Evolutionary conservation across 345 rosid genomes (phyloP).

Genomic region (Cardamine resedifolia): DNA sequence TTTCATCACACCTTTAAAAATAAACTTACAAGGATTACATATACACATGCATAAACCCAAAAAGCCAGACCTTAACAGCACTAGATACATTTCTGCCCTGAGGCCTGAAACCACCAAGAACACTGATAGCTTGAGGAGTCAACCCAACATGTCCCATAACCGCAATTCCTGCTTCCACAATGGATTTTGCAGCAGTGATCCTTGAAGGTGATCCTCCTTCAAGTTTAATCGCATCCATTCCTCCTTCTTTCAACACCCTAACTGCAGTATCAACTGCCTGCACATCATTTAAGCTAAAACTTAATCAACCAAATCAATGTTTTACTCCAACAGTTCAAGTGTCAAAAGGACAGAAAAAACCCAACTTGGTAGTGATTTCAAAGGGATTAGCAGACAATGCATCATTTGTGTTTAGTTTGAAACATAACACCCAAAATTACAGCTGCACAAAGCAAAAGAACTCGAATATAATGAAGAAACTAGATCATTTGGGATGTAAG

Average conservation of each 20-base stretch:
- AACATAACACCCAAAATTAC: neutral
- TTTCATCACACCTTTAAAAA: neutral
- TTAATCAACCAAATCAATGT: too few species aligned
- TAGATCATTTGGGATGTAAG: neutral
- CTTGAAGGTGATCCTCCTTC: conserved; percentile 90
- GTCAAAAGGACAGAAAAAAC: too few species aligned
- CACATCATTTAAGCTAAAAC: too few species aligned
- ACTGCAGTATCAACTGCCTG: conserved; percentile 93
- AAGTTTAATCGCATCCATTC: conserved; percentile 89
- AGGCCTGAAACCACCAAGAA: conserved; percentile 95
- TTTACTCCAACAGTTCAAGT: too few species aligned
- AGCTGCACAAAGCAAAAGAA: neutral
- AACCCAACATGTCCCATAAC: conserved; percentile 97
- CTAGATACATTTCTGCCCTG: conserved; percentile 78
- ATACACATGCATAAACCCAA: neutral
- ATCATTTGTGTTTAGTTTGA: neutral
- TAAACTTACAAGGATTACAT: neutral
- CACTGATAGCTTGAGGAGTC: conserved; percentile 96
- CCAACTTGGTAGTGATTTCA: too few species aligned
- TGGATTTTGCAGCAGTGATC: conserved; percentile 75
- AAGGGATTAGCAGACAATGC: neutral
- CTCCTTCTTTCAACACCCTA: conserved; percentile 81
- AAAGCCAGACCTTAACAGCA: conserved; percentile 66
- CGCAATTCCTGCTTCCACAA: conserved; percentile 92
- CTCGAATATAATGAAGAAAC: neutral